phyloP scores from a whole-genome alignment of 768 basidiomycete species.

The Crucibulum laeve region DNA sequence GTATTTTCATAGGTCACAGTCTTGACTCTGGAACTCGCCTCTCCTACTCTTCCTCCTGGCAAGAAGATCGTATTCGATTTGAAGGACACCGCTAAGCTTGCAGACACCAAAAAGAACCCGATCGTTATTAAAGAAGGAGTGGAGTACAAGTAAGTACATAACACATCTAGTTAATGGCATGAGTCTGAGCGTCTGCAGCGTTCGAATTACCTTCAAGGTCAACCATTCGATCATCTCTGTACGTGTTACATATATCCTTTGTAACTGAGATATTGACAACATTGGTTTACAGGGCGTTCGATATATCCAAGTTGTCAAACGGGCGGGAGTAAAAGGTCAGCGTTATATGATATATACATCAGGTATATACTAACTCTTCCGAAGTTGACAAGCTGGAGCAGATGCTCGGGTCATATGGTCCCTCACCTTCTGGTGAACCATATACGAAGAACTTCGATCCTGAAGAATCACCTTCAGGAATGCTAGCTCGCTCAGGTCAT shows the following conservation, averaged over 20 bases:
- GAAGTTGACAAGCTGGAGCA: conserved; percentile 88
- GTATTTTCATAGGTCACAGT: conserved; percentile 57
- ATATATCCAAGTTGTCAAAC: conserved; percentile 88
- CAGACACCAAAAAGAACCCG: conserved; percentile 72
- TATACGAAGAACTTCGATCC: conserved; percentile 76
- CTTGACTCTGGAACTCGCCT: conserved; percentile 72
- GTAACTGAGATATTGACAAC: neutral
- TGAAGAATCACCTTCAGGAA: conserved; percentile 70
- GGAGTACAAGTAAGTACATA: conserved; percentile 74
- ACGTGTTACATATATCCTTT: conserved; percentile 16
- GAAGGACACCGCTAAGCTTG: conserved; percentile 36
- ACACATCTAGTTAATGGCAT: neutral
- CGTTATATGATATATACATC: conserved; percentile 3
- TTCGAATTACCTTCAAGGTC: conserved; percentile 79
- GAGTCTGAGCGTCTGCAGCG: conserved; percentile 35
- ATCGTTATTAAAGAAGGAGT: conserved; percentile 79
- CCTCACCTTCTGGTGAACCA: conserved; percentile 55
- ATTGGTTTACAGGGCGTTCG: conserved; percentile 55
- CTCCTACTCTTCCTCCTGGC: conserved; percentile 60
- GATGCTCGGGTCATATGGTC: conserved; percentile 94
- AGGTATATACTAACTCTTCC: conserved; percentile 2
- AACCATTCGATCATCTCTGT: conserved; percentile 89
- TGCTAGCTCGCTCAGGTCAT: conserved; percentile 77
- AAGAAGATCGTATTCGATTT: conserved; percentile 70
- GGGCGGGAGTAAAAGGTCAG: conserved; percentile 67